Evolutionary conservation across 2,329 filamentous ascomycete species (phyloP), one percentile per base, ranked within the genome.

Genomic region (Calonectria fujianensis): DNA sequence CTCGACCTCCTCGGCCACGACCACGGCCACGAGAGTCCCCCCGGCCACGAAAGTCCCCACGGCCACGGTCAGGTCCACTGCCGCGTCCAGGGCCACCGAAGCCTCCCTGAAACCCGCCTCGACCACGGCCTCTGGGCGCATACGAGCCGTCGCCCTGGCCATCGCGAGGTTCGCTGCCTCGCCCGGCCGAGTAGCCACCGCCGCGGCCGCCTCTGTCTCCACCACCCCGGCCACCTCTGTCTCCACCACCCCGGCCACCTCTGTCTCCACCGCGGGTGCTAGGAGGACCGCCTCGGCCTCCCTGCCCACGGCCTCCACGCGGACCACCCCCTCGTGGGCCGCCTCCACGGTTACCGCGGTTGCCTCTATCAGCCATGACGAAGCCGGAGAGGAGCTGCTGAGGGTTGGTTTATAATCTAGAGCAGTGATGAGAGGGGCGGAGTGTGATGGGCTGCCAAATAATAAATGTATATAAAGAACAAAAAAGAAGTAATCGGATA

Each of bases 291-390:
- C 76, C 76, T 45, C 75, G 50, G 31, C 64, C 71, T 27, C 52
- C 52, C 11, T 39, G 37, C 24, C 24, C 24, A 37, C 75, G 50
- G 31, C 65, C 71, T n/a, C 54, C 54, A 45, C 64, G 52, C 45
- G 57, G 57, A 4, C 73, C 52, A 14, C 64, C 69, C 31, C 78
- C 72, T 8, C 73, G 69, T 16, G 45, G 13, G 9, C 67, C 31
- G 57, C 77, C 72, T 41, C 81, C 76, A 59, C 79, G 76, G 27
- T 78, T 75, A 1, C 81, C 80, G 68, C 82, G 77, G n/a, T 78
- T 79, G 39, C 78, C 79, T 63, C 80, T 76, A 64, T 83, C 82
- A 29, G 82, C 76, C 82, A 84, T 83, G 51, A 31, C 57, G 39
- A 45, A 50, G 41, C 41, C 18, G 57, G n/a, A 20, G 20, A 37